Base-by-base conservation (phyloP, 1,139 yeast genomes). In the Komagataea norvegica region DNA sequence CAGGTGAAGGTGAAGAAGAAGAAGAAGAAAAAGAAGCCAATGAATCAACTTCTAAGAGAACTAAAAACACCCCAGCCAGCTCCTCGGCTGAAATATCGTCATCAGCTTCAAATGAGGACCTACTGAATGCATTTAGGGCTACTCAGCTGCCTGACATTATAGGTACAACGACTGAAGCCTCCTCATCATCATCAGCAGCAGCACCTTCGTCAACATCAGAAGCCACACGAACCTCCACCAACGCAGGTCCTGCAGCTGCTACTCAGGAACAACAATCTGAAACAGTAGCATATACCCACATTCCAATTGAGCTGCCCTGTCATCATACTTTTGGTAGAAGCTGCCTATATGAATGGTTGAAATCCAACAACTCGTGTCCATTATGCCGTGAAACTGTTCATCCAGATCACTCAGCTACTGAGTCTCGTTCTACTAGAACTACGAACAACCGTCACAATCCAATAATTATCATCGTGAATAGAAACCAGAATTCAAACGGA, bases 301-400 rank as follows among this genome's bases (percentile, higher is more conserved):
- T 69, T 8, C 81, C 96, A 0, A 65, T 83, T 2, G 65, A 71
- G 45, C 68, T 89, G 72, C 93, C 95, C 0, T 89, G 97, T 60
- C 77, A 77, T 8, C 95, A 85, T 55, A 54, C 75, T 1, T 85
- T 86, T 63, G 95, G 95, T 5, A 70, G 75, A 45, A 71, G 72
- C 20, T 87, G 96, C 61, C 63, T 85, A 28, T 70, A 66, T 44
- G 82, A 79, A 48, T 87, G 96, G 96, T 72, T 87, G 37, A 68
- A 70, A 43, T 65, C 69, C 33, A 76, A 81, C 42, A 67, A 75
- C 24, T 75, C 86, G 2, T 87, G 96, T 57, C 96, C 96, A 0
- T 63, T 86, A 38, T 87, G 96, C 55, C 74, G 96, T 42, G 64
- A 64, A 20, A 65, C 72, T 3, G 74, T 83, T 20, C 73, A 70